These are phyloP conservation scores for Fusarium fujikuroi DNA, from an alignment of 2,329 filamentous ascomycete species.

Conservation along the genomic window DNA sequence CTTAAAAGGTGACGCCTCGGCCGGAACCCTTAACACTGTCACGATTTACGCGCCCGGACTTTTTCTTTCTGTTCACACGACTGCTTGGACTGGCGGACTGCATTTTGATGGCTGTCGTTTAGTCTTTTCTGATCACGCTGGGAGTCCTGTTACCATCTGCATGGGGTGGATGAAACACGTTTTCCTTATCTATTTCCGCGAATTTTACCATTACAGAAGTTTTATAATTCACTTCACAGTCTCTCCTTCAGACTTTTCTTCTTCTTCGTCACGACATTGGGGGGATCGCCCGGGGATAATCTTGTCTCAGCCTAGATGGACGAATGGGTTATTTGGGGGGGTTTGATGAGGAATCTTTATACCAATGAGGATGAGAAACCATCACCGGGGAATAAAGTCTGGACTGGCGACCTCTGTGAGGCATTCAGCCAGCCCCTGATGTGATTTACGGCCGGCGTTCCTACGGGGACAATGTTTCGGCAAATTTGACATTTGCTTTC, in stretches of 20 bases:
- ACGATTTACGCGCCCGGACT: conserved; percentile 54
- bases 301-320: conserved; percentile 46
- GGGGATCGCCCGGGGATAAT: conserved; percentile 41
- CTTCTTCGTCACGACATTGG: conserved; percentile 47
- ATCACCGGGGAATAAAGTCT: conserved; percentile 36
- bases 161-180: conserved; percentile 39
- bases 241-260: conserved; percentile 52
- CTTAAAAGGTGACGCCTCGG: conserved; percentile 40
- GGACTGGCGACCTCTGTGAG: conserved; percentile 41
- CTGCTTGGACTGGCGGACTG: conserved; percentile 50
- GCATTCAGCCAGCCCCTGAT: conserved; percentile 36
- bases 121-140: conserved; percentile 40
- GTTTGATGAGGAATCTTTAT: conserved; percentile 45
- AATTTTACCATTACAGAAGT: conserved; percentile 44
- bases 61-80: conserved; percentile 51
- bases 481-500: conserved; percentile 48
- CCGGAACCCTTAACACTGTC: conserved; percentile 40
- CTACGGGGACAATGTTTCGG: conserved; percentile 43
- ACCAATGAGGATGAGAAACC: conserved; percentile 46
- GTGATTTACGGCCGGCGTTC: conserved; percentile 44
- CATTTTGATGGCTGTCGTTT: conserved; percentile 46
- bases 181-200: conserved; percentile 34
- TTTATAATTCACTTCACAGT: conserved; percentile 55
- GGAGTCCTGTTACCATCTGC: conserved; percentile 43
- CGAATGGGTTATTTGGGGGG: conserved; percentile 41